phyloP scores from a whole-genome alignment of 1,284 basidiomycete genomes.

The Malassezia nana region DNA sequence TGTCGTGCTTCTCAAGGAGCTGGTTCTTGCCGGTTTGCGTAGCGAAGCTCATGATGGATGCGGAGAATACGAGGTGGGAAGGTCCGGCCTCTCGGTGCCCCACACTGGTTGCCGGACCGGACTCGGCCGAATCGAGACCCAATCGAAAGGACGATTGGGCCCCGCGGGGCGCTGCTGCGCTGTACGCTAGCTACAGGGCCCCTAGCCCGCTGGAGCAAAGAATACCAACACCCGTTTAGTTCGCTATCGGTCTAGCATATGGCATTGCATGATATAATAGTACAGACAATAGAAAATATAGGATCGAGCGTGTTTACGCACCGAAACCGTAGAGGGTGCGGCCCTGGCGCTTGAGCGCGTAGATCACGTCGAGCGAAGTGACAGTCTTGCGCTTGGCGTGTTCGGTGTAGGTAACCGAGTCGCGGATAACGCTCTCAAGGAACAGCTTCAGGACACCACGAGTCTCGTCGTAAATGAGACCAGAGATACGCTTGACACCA shows the following conservation, averaged over 20 bases:
- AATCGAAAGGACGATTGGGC: neutral
- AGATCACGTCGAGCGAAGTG: conserved; percentile 80
- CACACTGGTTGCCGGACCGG: neutral
- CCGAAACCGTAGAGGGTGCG: conserved; percentile 67
- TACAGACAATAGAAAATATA: conserved; percentile 10
- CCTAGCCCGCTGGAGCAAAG: neutral
- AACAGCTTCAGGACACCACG: conserved; percentile 75
- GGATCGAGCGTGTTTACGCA: conserved; percentile 23
- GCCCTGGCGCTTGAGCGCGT: conserved; percentile 71
- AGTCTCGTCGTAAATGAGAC: conserved; percentile 90
- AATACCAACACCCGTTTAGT: neutral
- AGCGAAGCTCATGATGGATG: conserved; percentile 16
- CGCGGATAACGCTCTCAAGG: conserved; percentile 72
- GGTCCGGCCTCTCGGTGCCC: neutral
- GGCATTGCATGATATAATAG: conserved; percentile 18
- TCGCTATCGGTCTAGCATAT: conserved; percentile 7
- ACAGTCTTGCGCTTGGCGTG: conserved; percentile 89
- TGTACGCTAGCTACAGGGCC: too few relatives aligned
- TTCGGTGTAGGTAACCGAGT: conserved; percentile 81
- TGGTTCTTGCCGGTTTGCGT: conserved; percentile 13
- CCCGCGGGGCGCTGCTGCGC: too few relatives aligned
- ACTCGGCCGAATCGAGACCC: conserved; percentile 2
- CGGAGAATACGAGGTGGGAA: neutral
- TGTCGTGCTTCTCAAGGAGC: conserved; percentile 35
- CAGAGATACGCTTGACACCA: conserved; percentile 55